Evolutionary conservation across 805 yeast species (phyloP).

Genomic region (Starmera dryadoides): DNA sequence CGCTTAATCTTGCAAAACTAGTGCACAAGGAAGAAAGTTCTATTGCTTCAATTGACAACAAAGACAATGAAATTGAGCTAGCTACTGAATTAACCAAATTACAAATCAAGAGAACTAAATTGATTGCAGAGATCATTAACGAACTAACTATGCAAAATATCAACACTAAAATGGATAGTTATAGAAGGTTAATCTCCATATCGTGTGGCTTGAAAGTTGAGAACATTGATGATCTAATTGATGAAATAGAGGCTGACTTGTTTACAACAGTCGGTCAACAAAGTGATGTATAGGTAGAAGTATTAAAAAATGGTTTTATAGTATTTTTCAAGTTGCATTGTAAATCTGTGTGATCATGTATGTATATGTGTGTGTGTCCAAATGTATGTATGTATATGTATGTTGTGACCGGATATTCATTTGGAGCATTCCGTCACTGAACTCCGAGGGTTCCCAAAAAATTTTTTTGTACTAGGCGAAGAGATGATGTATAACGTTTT

Average conservation of each 20-base stretch:
- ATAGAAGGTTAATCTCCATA: slow-evolving; percentile 68
- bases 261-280: slow-evolving; percentile 10
- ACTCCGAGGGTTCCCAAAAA: too few relatives aligned
- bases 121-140: slow-evolving; percentile 43
- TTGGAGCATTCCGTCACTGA: too few relatives aligned
- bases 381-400: too few relatives aligned
- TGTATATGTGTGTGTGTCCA: too few relatives aligned
- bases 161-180: slow-evolving; percentile 61
- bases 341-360: too few relatives aligned
- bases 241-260: slow-evolving; percentile 57
- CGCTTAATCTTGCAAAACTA: slow-evolving; percentile 47
- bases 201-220: slow-evolving; percentile 74
- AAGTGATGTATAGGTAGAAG: neutral
- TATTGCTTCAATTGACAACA: slow-evolving; percentile 10
- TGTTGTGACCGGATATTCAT: too few relatives aligned
- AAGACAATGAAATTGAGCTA: slow-evolving; percentile 15
- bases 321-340: too few relatives aligned
- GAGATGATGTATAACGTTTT: too few relatives aligned
- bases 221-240: slow-evolving; percentile 73
- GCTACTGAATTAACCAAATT: slow-evolving; percentile 40
- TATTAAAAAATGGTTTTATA: too few relatives aligned
- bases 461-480: too few relatives aligned
- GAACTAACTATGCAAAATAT: slow-evolving; percentile 37
- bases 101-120: slow-evolving; percentile 42
- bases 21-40: slow-evolving; percentile 48